These are phyloP conservation scores for Leishmania aethiopica DNA, from an alignment of 208 protist species.

Conservation along the genomic window DNA sequence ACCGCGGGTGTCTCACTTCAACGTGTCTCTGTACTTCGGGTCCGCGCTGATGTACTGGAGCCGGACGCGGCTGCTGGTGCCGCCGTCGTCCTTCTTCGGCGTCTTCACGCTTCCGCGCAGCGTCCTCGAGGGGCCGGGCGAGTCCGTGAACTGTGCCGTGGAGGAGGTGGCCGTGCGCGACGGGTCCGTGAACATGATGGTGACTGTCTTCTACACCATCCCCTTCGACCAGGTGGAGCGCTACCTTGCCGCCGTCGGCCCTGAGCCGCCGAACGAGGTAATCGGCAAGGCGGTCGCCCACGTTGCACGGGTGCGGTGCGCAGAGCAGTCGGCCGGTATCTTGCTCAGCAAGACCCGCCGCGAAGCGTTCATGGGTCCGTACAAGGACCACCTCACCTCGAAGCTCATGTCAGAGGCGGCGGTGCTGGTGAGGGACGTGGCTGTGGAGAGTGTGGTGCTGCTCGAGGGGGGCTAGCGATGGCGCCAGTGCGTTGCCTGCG, in stretches of 20 bases:
- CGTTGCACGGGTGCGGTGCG: slow-evolving; percentile 49
- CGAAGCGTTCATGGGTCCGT: slow-evolving; percentile 63
- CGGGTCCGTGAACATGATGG: slow-evolving; percentile 66
- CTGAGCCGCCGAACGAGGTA: slow-evolving; percentile 68
- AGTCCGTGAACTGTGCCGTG: slow-evolving; percentile 61
- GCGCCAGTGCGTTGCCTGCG: not conserved
- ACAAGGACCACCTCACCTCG: slow-evolving; percentile 47
- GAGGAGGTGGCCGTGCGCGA: slow-evolving; percentile 64
- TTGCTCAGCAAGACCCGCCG: slow-evolving; percentile 66
- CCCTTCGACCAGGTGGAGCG: slow-evolving; percentile 76
- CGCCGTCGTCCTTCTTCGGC: slow-evolving; percentile 75
- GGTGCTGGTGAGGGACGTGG: slow-evolving; percentile 54
- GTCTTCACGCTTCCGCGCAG: slow-evolving; percentile 72
- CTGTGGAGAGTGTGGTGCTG: slow-evolving; percentile 66
- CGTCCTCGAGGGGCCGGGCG: slow-evolving; percentile 54
- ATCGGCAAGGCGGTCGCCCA: slow-evolving; percentile 64
- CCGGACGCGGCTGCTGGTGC: slow-evolving; percentile 49
- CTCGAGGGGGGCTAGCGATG: slow-evolving; percentile 27
- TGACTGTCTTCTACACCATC: slow-evolving; percentile 73
- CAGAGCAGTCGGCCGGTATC: slow-evolving; percentile 70
- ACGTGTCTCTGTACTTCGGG: slow-evolving; percentile 53
- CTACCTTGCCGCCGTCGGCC: slow-evolving; percentile 79
- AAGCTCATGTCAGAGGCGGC: slow-evolving; percentile 77
- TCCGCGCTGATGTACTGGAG: slow-evolving; percentile 53
- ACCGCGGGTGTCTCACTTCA: slow-evolving; percentile 53